These are phyloP conservation scores for Lignosus rhinocerotis DNA, from an alignment of 1,284 basidiomycete species.

Conservation along the genomic window DNA sequence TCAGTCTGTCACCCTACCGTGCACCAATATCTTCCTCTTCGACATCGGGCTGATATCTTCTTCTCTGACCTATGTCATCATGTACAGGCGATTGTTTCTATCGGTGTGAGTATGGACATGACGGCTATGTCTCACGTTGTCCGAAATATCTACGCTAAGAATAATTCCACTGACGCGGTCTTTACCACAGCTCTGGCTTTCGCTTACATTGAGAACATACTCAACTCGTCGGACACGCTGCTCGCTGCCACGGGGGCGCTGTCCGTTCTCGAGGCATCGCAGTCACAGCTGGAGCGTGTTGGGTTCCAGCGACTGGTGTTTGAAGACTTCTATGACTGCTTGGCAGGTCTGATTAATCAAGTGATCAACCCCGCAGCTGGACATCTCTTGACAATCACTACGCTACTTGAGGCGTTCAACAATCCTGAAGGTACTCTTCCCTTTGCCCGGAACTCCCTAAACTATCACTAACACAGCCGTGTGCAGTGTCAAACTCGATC, in stretches of 20 bases:
- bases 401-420: constrained; percentile 57
- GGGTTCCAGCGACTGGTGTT: constrained; percentile 70
- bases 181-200: constrained; percentile 52
- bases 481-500: constrained; percentile 66
- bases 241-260: constrained; percentile 53
- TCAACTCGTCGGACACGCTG: constrained; percentile 43
- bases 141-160: not conserved
- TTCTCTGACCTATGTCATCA: not conserved
- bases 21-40: not conserved
- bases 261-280: constrained; percentile 52
- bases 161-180: no score
- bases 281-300: constrained; percentile 54
- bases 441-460: not conserved
- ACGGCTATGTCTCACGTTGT: not conserved
- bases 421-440: constrained; percentile 47
- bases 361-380: constrained; percentile 42
- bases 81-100: constrained; percentile 60
- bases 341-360: constrained; percentile 43
- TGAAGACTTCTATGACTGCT: constrained; percentile 57
- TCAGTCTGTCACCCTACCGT: constrained; percentile 13
- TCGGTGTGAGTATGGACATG: constrained; percentile 41
- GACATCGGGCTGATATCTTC: not conserved
- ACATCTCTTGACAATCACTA: constrained; percentile 38
- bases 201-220: constrained; percentile 53
- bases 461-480: not conserved